Evolutionary conservation across 2,329 filamentous ascomycete genomes (phyloP), one percentile per base, ranked within the genome.

Genomic region (Tolypocladium tundrense): DNA sequence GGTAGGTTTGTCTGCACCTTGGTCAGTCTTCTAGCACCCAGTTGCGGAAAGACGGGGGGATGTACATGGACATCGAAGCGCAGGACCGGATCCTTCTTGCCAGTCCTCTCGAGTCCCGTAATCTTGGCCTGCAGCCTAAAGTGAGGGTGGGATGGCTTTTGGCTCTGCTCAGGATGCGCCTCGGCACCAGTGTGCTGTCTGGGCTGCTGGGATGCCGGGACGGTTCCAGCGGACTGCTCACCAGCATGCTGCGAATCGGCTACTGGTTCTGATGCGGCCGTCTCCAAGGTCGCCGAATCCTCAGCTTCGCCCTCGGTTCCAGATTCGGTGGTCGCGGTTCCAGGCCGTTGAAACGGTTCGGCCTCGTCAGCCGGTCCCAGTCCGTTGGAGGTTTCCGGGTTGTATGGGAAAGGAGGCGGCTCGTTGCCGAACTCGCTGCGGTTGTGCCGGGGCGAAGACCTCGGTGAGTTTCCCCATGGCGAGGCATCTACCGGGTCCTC

Each of bases 111-210:
- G 53, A 99, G 78, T 2, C 89, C 91, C 1, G 92, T 97, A 62
- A 99, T 91, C 77, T 97, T 99, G 52, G 89, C 91, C 70, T 96
- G 91, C 42, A 99, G 82, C 73, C 90, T 93, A 73, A 89, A 92
- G 61, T 88, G 84, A 35, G 89, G 87, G 57, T 84, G 81, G 3
- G 84, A 91, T 3, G 83, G 84, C 57, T 77, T 77, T 60, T 76
- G 74, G 74, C 56, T 72, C 70, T 75, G 73, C n/a, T 60, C 63
- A 24, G 63, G 45, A 48, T 66, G 70, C 45, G 58, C 58, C 14
- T 59, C 60, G 40, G 60, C 43, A n/a, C 56, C 61, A 45, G 59
- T 58, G 42, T 60, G 57, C 21, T 65, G 65, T 14, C 60, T 65
- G 11, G 66, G 60, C 31, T 67, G 67, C 56, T 73, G 70, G 14